Evolutionary conservation across 2,329 filamentous ascomycete genomes (phyloP).

Genomic region (Beauveria caledonica): DNA sequence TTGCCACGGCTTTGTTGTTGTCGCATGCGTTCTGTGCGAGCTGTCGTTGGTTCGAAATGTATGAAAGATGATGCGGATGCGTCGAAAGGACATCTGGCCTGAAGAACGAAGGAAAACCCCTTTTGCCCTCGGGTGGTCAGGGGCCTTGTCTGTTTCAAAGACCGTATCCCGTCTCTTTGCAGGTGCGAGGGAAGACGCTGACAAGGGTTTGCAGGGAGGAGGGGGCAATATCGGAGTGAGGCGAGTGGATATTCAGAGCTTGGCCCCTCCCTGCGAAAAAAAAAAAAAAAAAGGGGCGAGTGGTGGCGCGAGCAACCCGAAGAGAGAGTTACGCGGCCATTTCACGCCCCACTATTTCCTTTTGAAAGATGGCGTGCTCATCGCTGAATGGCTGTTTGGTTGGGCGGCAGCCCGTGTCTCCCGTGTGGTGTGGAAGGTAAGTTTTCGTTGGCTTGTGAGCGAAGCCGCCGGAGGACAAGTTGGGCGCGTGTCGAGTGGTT

Average conservation of each 20-base stretch:
- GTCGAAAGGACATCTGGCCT: not conserved
- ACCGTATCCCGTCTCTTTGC: constrained; percentile 9
- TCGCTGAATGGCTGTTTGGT: not conserved
- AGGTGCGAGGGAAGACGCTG: constrained; percentile 15
- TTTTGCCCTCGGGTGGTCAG: not conserved
- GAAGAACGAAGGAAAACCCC: not conserved
- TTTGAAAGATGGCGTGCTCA: constrained; percentile 1
- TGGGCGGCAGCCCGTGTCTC: not conserved
- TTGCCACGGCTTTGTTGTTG: not conserved
- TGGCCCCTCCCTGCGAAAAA: not conserved
- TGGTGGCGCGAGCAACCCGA: constrained; percentile 3
- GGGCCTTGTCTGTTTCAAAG: constrained; percentile 15
- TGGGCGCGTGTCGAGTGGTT: not conserved
- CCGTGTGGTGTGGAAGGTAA: not conserved
- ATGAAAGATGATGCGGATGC: not conserved
- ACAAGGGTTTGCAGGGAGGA: constrained; percentile 14
- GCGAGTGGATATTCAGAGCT: constrained; percentile 13
- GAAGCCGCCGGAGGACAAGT: not conserved
- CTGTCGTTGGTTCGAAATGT: not conserved
- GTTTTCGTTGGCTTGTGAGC: not conserved
- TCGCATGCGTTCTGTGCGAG: not conserved
- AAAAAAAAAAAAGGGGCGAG: constrained; percentile 7
- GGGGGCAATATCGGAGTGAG: constrained; percentile 19
- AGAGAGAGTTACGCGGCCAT: constrained; percentile 9
- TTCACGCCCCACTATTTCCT: constrained; percentile 10